A percentile compares a stretch with the other conserved stretches of the same genome.
phyloP scores from a whole-genome alignment of 2,329 filamentous ascomycete species.

The Alternaria alternata region DNA sequence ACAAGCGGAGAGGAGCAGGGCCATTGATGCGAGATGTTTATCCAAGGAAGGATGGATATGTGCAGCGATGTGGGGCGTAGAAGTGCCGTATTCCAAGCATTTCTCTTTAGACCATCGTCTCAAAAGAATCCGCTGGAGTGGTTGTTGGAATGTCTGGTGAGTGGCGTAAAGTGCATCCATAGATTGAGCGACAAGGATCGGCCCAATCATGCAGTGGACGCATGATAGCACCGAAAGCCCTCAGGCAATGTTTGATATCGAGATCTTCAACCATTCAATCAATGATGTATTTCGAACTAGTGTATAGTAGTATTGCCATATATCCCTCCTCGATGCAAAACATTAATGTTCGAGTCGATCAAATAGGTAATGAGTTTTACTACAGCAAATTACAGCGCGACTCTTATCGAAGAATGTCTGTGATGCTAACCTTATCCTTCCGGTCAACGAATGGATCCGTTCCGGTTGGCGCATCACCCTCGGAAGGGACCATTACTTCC shows the following conservation, averaged over 20 bases:
- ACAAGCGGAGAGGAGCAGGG: background rate
- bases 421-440: background rate
- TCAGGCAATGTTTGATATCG: background rate
- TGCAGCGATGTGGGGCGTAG: background rate
- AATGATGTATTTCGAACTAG: background rate
- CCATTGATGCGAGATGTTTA: background rate
- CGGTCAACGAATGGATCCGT: constrained; percentile 1
- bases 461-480: background rate
- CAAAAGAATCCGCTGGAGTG: background rate
- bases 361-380: background rate
- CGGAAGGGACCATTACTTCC: background rate
- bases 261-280: background rate
- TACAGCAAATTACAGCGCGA: background rate
- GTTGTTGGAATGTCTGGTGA: background rate
- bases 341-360: background rate
- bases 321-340: background rate
- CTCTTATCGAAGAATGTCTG: background rate
- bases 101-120: background rate
- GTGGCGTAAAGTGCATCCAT: constrained; percentile 7
- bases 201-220: constrained; percentile 1
- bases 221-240: background rate
- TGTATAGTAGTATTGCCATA: background rate
- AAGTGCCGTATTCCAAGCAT: constrained; percentile 2
- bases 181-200: constrained; percentile 9
- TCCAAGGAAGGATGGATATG: background rate